Percentiles rank a stretch among this genome's conserved stretches.
These are phyloP conservation scores for Pleurotus pulmonarius DNA, from an alignment of 768 basidiomycete species.

Conservation along the genomic window DNA sequence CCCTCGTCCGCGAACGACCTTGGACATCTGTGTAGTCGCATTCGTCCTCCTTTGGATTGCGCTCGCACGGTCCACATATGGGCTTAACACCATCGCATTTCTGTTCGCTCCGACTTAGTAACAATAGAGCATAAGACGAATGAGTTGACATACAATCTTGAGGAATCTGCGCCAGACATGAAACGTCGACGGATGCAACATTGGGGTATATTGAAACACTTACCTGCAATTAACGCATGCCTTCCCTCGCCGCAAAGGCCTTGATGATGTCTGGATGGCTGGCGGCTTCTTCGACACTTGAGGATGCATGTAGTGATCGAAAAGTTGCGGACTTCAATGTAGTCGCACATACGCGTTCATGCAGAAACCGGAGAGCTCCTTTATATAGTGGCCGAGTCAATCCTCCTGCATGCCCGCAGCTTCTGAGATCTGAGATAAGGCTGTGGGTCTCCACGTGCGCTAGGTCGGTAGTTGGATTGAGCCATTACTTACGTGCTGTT, in stretches of 20 bases:
- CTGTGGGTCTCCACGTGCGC: not conserved
- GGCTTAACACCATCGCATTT: constrained; percentile 69
- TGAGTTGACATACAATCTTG: constrained; percentile 38
- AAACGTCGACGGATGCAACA: constrained; percentile 2
- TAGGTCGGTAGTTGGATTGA: not conserved
- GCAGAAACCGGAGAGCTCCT: constrained; percentile 4
- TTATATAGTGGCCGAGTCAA: constrained; percentile 6
- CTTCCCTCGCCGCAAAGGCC: constrained; percentile 46
- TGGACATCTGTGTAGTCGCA: constrained; percentile 72
- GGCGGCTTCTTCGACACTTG: constrained; percentile 6
- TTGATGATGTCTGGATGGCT: not conserved
- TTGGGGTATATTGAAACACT: not conserved
- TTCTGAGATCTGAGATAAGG: not conserved
- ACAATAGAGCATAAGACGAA: not conserved
- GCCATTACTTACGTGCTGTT: not conserved
- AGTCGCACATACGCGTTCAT: constrained; percentile 4
- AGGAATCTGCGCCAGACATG: constrained; percentile 32
- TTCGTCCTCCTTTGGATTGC: constrained; percentile 57
- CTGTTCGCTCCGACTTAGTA: constrained; percentile 16
- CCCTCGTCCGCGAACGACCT: constrained; percentile 55
- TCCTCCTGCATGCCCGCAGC: not conserved
- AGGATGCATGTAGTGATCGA: constrained; percentile 6
- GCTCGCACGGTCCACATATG: constrained; percentile 58
- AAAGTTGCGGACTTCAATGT: not conserved
- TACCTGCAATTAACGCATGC: constrained; percentile 55